Evolutionary conservation across 2,329 filamentous ascomycete species (phyloP), one percentile per base, ranked within the genome.

Genomic region (Thielaviopsis euricoi): DNA sequence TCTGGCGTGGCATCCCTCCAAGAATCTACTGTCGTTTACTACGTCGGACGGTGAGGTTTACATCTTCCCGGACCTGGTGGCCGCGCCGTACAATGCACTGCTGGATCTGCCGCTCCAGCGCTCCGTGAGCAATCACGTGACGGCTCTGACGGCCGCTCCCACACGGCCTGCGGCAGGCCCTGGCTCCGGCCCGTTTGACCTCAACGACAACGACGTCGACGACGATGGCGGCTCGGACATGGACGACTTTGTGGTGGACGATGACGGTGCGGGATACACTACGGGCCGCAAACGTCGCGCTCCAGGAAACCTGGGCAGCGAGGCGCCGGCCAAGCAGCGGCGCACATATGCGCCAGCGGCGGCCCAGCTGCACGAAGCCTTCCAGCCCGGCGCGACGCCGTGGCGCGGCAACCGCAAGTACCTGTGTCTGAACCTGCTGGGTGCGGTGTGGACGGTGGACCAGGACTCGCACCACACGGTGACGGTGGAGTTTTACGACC

Each of bases 401-500:
- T 98, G 93, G 94, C 82, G 89, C 62, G 93, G 93, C 1, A 93
- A 95, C 68, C 79, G 93, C 62, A 88, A 91, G 67, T 95, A 98
- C 67, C 78, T 98, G 0, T 95, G 89, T 66, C 79, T 97, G 48
- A 97, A 97, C 67, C 74, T 98, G 60, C 87, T 90, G 56, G 93
- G 94, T 0, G 93, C 94, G 66, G 87, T 96, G 9, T 98, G 93
- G 89, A 97, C 91, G 0, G 88, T 98, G 19, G 87, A 95, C 64
- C 93, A 98, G 70, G 90, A 96, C 66, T 87, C 86, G 0, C 86
- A 91, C 64, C 82, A 97, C 67, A 98, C 93, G 1, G 85, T 98
- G 12, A 96, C 90, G 0, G 90, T 97, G 1, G 93, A 97, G 66
- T 98, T 98, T 68, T 96, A 97, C 68, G 94, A 98, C 69, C 86